A percentile compares a stretch with the other conserved stretches of the same genome.
Conservation (phyloP, 1,139 yeast genomes). For the Kodamaea suecica region DNA sequence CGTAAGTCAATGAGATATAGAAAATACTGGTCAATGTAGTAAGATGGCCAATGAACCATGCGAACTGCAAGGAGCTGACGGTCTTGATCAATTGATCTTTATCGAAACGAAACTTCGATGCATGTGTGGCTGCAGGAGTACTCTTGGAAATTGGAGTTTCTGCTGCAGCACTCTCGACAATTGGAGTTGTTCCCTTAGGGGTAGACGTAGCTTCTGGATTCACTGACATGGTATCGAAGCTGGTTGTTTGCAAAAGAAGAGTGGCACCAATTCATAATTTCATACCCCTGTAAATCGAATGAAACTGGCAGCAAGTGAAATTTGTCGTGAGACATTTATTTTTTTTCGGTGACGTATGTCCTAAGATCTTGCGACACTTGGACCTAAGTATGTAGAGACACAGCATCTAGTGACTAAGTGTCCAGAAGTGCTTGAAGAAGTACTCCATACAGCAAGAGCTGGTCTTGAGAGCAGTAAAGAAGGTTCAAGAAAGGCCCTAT, state of each 20-base stretch:
- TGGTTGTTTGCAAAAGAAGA: not conserved
- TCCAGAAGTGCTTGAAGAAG: no score
- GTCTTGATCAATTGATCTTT: constrained; percentile 15
- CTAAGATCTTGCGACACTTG: no score
- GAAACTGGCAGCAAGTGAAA: no score
- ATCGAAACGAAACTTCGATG: constrained; percentile 2
- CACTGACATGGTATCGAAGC: not conserved
- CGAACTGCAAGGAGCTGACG: constrained; percentile 46
- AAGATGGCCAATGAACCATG: constrained; percentile 71
- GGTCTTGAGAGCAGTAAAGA: no score
- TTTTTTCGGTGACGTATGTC: no score
- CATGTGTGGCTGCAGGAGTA: not conserved
- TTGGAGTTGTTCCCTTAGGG: constrained; percentile 2
- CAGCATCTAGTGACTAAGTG: no score
- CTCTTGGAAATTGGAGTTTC: not conserved
- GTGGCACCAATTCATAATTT: no score
- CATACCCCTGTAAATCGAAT: no score
- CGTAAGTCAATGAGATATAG: constrained; percentile 51
- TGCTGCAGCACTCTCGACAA: constrained; percentile 1
- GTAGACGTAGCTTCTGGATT: constrained; percentile 5
- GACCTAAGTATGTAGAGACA: no score
- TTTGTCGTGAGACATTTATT: no score
- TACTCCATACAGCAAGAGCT: no score
- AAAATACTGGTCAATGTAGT: constrained; percentile 55
- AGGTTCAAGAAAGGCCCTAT: no score